These are phyloP conservation scores for Arachnomyces sp. DNA, from an alignment of 2,329 filamentous ascomycete species.

Conservation along the genomic window DNA sequence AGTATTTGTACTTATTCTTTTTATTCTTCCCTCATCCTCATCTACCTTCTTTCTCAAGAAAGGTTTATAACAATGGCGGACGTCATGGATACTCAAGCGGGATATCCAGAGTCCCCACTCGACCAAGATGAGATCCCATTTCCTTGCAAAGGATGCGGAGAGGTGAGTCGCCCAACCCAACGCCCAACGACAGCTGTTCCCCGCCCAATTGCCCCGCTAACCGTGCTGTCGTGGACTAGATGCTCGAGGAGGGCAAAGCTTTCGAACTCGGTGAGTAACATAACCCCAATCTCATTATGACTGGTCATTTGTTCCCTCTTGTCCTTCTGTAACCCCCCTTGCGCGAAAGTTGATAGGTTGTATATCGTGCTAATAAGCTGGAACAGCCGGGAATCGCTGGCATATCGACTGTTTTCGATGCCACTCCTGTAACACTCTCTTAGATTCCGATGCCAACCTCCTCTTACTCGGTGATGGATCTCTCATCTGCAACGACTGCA, in stretches of 20 bases:
- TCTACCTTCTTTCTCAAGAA: too few species aligned
- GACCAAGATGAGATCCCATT: constrained; percentile 73
- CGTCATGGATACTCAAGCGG: constrained; percentile 17
- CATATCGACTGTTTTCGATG: constrained; percentile 98
- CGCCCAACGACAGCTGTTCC: constrained; percentile 10
- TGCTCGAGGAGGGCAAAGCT: constrained; percentile 95
- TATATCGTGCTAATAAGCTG: constrained; percentile 25
- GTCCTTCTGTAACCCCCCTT: constrained; percentile 4
- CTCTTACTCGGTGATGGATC: constrained; percentile 95
- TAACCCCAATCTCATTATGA: constrained; percentile 8
- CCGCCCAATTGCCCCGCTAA: too few species aligned
- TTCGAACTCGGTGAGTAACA: constrained; percentile 77
- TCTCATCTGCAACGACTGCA: constrained; percentile 98
- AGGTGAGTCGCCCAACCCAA: constrained; percentile 47
- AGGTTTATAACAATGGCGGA: too few species aligned
- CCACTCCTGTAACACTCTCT: constrained; percentile 87
- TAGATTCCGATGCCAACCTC: constrained; percentile 96
- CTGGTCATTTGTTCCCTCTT: constrained; percentile 11
- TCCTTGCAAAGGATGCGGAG: constrained; percentile 87
- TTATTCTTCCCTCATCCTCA: too few species aligned
- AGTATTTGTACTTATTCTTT: too few species aligned
- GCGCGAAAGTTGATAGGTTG: background rate
- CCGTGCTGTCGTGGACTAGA: constrained; percentile 44
- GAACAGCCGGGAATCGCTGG: constrained; percentile 84
- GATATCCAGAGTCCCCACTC: constrained; percentile 53